Base-by-base conservation (phyloP, 805 yeast species). In the Suhomyces faveliae region DNA sequence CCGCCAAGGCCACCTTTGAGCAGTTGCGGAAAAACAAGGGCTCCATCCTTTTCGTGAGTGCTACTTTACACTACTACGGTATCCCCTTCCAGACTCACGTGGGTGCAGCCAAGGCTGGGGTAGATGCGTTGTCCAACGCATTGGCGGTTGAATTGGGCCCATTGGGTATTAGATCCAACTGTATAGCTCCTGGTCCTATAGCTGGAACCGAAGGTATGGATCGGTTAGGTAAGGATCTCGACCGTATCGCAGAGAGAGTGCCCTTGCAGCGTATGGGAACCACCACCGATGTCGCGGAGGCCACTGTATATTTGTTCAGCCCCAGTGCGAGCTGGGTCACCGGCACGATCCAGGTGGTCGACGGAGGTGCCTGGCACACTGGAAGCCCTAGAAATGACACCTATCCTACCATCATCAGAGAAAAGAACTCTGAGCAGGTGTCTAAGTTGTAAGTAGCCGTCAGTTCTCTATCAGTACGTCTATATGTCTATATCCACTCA, bases 51-150 rank as follows among this genome's bases (percentile, higher is more conserved):
- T 70, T 72, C 51, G 74, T 71, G 17, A 65, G 73, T 52, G 76
- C 77, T 5, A 70, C 76, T 1, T 63, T 72, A 46, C 77, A 73
- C 54, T 69, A 70, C 58, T 73, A 70, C 52, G 77, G 76, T 5
- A 63, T 73, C 24, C 76, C 76, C 3, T 70, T 73, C 57, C 65
- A 61, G 49, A 47, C 55, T 33, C 66, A 62, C 35, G 67, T 61
- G 17, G 66, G 65, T 1, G 67, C 67, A 3, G 67, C 67, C 42
- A 62, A 62, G 50, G 67, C 67, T 1, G 67, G 67, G 9, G 67
- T 62, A 30, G 67, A 62, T 35, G 67, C 67, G 2, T 51, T 62
- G 29, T 57, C 62, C 40, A 62, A 62, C 37, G 67, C 67, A 1
- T 53, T 62, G 53, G 67, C 67, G 4, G 67, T 62, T 27, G 67